These are phyloP conservation scores for Salix dunnii DNA, from an alignment of 345 rosid species.

Conservation along the genomic window DNA sequence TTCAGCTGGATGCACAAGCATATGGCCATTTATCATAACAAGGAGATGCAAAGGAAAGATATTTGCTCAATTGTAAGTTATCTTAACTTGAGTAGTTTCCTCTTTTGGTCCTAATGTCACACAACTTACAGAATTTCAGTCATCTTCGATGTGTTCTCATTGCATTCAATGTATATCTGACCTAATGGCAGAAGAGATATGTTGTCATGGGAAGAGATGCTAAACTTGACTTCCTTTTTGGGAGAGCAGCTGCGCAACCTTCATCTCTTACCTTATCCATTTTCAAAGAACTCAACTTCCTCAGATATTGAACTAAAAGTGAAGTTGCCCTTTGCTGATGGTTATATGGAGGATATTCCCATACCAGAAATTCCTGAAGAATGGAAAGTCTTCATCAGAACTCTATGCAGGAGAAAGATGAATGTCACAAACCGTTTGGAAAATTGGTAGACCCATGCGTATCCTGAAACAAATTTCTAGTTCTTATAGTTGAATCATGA, in stretches of 20 bases:
- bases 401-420: constrained; percentile 51
- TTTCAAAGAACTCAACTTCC: constrained; percentile 35
- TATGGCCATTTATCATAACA: constrained; percentile 87
- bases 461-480: neutral
- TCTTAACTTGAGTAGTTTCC: constrained; percentile 4
- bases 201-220: constrained; percentile 52
- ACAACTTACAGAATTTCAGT: constrained; percentile 5
- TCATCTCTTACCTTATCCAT: constrained; percentile 71
- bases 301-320: constrained; percentile 28
- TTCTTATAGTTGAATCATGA: neutral
- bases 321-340: constrained; percentile 22
- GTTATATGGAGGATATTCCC: constrained; percentile 22
- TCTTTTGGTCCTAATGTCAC: neutral
- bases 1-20: constrained; percentile 36
- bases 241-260: constrained; percentile 79
- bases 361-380: constrained; percentile 52
- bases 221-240: constrained; percentile 63
- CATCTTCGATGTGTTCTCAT: constrained; percentile 6
- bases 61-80: constrained; percentile 75
- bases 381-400: constrained; percentile 56
- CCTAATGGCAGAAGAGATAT: constrained; percentile 67
- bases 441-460: constrained; percentile 46
- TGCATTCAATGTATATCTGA: neutral
- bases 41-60: constrained; percentile 89
- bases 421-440: constrained; percentile 48